Percentiles rank a stretch among this genome's conserved stretches.
Evolutionary conservation across 2,329 filamentous ascomycete species (phyloP).

Genomic region (Geoglossum cookeanum): DNA sequence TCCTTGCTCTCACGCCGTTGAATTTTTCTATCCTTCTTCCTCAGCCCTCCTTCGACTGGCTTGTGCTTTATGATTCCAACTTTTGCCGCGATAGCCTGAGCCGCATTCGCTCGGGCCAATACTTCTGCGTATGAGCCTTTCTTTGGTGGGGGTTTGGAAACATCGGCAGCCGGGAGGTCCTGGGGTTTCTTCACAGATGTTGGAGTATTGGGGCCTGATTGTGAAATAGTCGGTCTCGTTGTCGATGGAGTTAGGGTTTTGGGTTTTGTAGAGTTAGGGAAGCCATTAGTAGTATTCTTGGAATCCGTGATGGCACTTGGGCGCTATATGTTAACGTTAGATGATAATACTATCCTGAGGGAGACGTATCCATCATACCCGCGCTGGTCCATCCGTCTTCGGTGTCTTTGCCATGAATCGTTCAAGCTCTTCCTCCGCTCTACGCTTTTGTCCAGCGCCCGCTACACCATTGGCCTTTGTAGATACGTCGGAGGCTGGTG

Average conservation of each 20-base stretch:
- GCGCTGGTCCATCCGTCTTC: neutral
- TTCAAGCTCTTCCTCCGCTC: conserved; percentile 23
- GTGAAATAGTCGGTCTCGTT: neutral
- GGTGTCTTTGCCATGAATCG: conserved; percentile 7
- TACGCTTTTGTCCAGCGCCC: conserved; percentile 20
- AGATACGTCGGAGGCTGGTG: neutral
- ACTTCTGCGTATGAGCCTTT: conserved; percentile 40
- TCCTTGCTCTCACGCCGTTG: conserved; percentile 23
- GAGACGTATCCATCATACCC: neutral
- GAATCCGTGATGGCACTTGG: neutral
- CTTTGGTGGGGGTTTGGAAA: conserved; percentile 24
- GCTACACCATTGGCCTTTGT: neutral
- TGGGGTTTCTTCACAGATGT: neutral
- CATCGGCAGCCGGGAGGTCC: neutral
- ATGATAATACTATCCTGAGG: neutral
- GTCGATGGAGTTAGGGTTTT: neutral
- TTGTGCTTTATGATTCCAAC: conserved; percentile 39
- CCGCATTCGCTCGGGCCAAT: conserved; percentile 37
- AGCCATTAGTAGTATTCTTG: neutral
- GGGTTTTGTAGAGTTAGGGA: neutral
- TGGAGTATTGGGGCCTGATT: neutral
- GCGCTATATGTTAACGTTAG: neutral
- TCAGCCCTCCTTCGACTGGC: conserved; percentile 16
- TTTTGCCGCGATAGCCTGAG: conserved; percentile 25
- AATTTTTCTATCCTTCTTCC: conserved; percentile 31